Percentiles rank a stretch among this genome's conserved stretches.
These are phyloP conservation scores for Fusarium pininemorale DNA, from an alignment of 2,329 filamentous ascomycete genomes.

Conservation along the genomic window DNA sequence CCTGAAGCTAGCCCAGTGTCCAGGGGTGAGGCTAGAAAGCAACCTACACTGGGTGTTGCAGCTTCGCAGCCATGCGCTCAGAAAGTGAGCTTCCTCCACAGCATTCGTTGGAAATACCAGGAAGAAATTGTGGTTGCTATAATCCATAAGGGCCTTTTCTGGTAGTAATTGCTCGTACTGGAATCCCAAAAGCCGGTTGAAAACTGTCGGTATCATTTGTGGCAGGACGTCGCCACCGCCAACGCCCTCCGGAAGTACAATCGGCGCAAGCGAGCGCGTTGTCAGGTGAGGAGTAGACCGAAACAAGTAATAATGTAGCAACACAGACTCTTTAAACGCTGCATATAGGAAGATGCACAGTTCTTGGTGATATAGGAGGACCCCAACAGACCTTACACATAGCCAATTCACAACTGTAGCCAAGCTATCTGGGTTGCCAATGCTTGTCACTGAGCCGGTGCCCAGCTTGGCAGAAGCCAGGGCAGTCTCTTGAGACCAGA, in stretches of 20 bases:
- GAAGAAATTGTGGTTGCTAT: conserved; percentile 51
- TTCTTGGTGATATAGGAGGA: conserved; percentile 45
- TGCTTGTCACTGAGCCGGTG: conserved; percentile 34
- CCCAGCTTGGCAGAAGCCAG: conserved; percentile 27
- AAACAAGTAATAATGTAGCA: conserved; percentile 52
- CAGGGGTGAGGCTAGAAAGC: conserved; percentile 51
- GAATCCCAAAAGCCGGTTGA: conserved; percentile 45
- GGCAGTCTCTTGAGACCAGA: conserved; percentile 27
- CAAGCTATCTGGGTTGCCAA: conserved; percentile 30
- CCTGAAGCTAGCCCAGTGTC: conserved; percentile 59
- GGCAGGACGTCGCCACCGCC: conserved; percentile 20
- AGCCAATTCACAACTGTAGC: conserved; percentile 48
- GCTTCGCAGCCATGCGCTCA: conserved; percentile 56
- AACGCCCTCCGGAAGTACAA: conserved; percentile 15
- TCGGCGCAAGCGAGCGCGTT: conserved; percentile 39
- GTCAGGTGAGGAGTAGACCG: conserved; percentile 35
- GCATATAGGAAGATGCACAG: conserved; percentile 55
- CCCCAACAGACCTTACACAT: conserved; percentile 47
- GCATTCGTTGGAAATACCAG: conserved; percentile 58
- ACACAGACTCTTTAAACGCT: background rate
- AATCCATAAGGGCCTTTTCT: conserved; percentile 8
- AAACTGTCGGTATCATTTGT: conserved; percentile 32
- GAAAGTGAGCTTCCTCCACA: conserved; percentile 47
- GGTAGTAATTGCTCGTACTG: conserved; percentile 46
- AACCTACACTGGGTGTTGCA: conserved; percentile 54